phyloP scores from a whole-genome alignment of 805 yeast genomes.

The Millerozyma miso region DNA sequence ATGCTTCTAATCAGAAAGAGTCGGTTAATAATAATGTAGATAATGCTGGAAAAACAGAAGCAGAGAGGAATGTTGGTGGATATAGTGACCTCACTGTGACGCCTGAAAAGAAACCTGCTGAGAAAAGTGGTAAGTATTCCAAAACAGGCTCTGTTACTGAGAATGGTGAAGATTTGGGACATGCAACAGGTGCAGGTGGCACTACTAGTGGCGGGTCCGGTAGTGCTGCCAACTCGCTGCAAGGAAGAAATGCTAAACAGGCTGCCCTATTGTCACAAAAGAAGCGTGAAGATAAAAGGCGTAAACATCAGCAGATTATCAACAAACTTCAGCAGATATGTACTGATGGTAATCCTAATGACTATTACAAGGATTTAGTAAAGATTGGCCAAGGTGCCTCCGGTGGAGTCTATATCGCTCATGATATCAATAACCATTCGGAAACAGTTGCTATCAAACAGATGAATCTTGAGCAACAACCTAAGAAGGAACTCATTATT shows the following conservation, averaged over 20 bases:
- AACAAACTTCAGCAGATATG: conserved; percentile 72
- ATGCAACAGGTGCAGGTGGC: not conserved
- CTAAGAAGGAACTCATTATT: conserved; percentile 89
- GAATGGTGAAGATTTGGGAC: not conserved
- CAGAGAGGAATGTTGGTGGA: conserved; percentile 13
- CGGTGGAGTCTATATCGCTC: conserved; percentile 93
- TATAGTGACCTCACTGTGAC: conserved; percentile 5
- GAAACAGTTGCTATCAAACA: conserved; percentile 89
- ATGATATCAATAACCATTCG: conserved; percentile 45
- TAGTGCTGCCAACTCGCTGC: conserved; percentile 18
- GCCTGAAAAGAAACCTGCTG: not conserved
- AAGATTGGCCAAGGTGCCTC: conserved; percentile 98
- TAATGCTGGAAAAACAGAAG: conserved; percentile 4
- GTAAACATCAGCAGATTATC: conserved; percentile 67
- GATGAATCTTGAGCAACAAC: conserved; percentile 92
- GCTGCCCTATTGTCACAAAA: conserved; percentile 57
- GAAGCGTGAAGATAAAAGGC: conserved; percentile 75
- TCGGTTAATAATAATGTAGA: conserved; percentile 6
- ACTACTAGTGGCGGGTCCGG: conserved; percentile 7
- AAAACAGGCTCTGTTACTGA: not conserved
- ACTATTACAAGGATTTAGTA: conserved; percentile 58
- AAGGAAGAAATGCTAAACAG: conserved; percentile 47
- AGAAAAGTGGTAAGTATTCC: not conserved
- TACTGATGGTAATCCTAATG: conserved; percentile 78
- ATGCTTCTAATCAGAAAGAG: conserved; percentile 4